Conservation (phyloP, 768 basidiomycete genomes). For the Mycena vulgaris region DNA sequence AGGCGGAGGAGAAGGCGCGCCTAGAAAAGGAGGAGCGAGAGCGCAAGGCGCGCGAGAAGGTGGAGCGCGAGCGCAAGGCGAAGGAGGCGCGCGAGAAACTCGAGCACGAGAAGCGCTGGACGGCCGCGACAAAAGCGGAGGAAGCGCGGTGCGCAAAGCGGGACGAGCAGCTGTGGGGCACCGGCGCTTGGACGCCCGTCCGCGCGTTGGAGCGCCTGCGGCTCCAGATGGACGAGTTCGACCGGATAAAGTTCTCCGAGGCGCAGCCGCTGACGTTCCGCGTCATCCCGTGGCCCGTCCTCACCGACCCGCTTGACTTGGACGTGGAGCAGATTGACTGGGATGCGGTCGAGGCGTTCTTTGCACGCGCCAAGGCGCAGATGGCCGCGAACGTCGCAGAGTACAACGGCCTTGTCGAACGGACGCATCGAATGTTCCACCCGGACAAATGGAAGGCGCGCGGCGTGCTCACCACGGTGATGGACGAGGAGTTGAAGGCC, state of each 20-base stretch:
- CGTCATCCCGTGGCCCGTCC: conserved; percentile 41
- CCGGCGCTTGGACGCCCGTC: conserved; percentile 17
- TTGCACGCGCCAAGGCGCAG: conserved; percentile 52
- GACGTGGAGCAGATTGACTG: conserved; percentile 66
- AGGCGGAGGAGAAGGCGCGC: conserved; percentile 22
- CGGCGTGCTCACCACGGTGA: conserved; percentile 60
- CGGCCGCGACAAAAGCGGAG: conserved; percentile 14
- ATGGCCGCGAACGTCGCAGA: conserved; percentile 52
- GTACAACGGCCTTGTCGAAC: conserved; percentile 66
- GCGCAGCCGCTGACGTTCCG: conserved; percentile 37
- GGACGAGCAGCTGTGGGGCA: conserved; percentile 8
- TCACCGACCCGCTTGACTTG: conserved; percentile 42
- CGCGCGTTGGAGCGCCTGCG: conserved; percentile 29
- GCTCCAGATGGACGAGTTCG: conserved; percentile 38
- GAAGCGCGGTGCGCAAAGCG: conserved; percentile 22
- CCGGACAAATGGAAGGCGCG: conserved; percentile 72
- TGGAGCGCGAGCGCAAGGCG: conserved; percentile 29
- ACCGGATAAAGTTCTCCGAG: conserved; percentile 42
- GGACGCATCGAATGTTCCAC: conserved; percentile 69
- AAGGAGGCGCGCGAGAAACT: conserved; percentile 9
- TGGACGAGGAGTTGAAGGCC: conserved; percentile 57
- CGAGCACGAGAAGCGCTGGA: conserved; percentile 20
- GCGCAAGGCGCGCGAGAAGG: conserved; percentile 16
- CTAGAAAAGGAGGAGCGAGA: conserved; percentile 22
- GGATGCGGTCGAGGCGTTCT: conserved; percentile 70